A percentile compares a stretch with the other conserved stretches of the same genome.
Conservation (phyloP, 2,329 filamentous ascomycete species). For the Claviceps quebecensis region DNA sequence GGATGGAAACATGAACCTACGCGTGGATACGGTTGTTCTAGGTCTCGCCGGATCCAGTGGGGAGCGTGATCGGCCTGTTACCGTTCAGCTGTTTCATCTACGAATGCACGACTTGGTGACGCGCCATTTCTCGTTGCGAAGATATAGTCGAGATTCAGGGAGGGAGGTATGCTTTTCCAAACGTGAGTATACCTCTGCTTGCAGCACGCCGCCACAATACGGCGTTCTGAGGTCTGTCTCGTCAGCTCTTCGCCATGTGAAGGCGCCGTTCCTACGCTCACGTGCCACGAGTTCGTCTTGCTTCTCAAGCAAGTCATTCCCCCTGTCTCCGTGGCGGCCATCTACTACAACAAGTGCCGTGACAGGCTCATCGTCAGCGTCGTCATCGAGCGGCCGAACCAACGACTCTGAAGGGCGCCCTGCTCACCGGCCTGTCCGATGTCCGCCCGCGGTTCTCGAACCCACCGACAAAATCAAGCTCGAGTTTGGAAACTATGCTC, state of each 20-base stretch:
- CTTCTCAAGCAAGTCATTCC: conserved; percentile 8
- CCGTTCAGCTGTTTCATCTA: conserved; percentile 72
- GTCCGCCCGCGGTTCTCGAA: conserved; percentile 20
- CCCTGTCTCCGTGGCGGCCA: conserved; percentile 10
- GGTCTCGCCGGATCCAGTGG: conserved; percentile 15
- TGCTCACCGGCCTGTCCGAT: conserved; percentile 1
- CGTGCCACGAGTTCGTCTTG: conserved; percentile 6
- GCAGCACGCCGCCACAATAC: conserved; percentile 1
- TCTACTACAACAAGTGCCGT: conserved; percentile 11
- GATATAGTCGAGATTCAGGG: conserved; percentile 86
- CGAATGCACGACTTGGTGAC: conserved; percentile 84
- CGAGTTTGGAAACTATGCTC: conserved; percentile 95
- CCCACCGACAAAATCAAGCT: conserved; percentile 73
- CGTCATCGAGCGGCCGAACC: neutral
- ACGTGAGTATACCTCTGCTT: conserved; percentile 40
- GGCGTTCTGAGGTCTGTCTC: conserved; percentile 20
- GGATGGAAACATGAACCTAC: conserved; percentile 94
- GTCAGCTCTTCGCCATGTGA: conserved; percentile 33
- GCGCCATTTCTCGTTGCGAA: conserved; percentile 77
- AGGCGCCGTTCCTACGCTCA: conserved; percentile 19
- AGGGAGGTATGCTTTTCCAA: conserved; percentile 82
- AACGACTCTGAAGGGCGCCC: neutral
- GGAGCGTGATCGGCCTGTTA: conserved; percentile 24
- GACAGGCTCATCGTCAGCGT: conserved; percentile 4
- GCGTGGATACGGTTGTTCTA: conserved; percentile 60